Evolutionary conservation across 2,329 filamentous ascomycete genomes (phyloP).

Genomic region (Fusarium continuum): DNA sequence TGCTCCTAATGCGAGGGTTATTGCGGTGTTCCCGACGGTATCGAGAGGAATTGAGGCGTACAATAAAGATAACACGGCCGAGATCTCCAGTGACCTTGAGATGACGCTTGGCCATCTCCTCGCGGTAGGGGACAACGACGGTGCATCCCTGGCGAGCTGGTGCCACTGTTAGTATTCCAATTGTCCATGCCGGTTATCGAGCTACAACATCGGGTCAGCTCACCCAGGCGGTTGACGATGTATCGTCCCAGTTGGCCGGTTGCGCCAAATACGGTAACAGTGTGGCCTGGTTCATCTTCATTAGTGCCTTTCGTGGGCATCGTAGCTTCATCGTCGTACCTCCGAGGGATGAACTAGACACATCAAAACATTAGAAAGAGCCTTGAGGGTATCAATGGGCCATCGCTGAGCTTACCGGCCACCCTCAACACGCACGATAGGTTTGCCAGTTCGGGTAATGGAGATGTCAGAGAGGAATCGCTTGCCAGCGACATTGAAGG

Average conservation of each 20-base stretch:
- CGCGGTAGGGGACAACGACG: constrained; percentile 90
- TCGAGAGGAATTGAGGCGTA: constrained; percentile 51
- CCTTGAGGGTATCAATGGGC: constrained; percentile 38
- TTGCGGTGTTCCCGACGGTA: constrained; percentile 1
- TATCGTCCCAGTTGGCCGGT: constrained; percentile 96
- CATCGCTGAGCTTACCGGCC: constrained; percentile 73
- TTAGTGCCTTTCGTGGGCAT: constrained; percentile 39
- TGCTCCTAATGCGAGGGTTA: constrained; percentile 72
- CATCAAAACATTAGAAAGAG: constrained; percentile 40
- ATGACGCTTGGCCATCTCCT: constrained; percentile 98
- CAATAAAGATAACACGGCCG: constrained; percentile 86
- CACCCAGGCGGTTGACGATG: constrained; percentile 93
- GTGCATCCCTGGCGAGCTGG: constrained; percentile 91
- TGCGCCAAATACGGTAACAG: constrained; percentile 96
- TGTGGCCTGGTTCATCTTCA: constrained; percentile 73
- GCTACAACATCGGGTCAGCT: constrained; percentile 24
- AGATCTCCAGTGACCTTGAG: constrained; percentile 96
- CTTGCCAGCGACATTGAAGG: constrained; percentile 59
- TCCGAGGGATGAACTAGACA: constrained; percentile 81
- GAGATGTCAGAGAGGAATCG: constrained; percentile 79
- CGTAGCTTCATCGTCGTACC: constrained; percentile 62
- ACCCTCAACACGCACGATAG: constrained; percentile 86
- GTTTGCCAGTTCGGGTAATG: constrained; percentile 96
- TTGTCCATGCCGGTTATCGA: background rate
- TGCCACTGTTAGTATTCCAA: constrained; percentile 34